A percentile compares a stretch with the other conserved stretches of the same genome.
These are phyloP conservation scores for Trametes sp. DNA, from an alignment of 1,284 basidiomycete genomes.

Conservation along the genomic window DNA sequence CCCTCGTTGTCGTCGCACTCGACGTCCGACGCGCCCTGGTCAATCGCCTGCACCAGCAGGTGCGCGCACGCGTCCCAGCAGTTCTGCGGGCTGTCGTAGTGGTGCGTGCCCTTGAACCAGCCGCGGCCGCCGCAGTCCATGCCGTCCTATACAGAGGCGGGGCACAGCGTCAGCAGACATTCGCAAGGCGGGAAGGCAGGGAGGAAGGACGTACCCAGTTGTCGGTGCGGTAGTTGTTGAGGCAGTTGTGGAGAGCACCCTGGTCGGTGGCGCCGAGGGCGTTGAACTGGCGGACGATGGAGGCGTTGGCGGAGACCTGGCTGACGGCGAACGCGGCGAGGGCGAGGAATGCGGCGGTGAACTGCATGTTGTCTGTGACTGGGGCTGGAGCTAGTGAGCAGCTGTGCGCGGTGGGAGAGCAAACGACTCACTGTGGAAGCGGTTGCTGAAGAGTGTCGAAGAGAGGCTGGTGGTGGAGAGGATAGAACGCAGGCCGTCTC, in stretches of 20 bases:
- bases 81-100: conserved; percentile 11
- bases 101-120: conserved; percentile 8
- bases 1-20: conserved; percentile 12
- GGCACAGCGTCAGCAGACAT: neutral
- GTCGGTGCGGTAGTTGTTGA: conserved; percentile 15
- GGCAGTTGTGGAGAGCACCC: conserved; percentile 9
- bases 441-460: neutral
- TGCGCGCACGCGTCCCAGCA: conserved; percentile 15
- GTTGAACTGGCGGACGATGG: conserved; percentile 9
- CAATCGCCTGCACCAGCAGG: conserved; percentile 5
- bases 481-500: too few relatives aligned
- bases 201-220: conserved; percentile 4
- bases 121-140: conserved; percentile 2
- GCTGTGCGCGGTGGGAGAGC: neutral
- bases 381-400: neutral
- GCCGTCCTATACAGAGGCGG: neutral
- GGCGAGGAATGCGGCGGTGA: conserved; percentile 5
- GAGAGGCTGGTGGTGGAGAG: neutral
- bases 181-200: neutral
- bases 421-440: neutral
- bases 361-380: neutral
- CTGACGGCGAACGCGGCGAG: conserved; percentile 7
- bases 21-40: conserved; percentile 15
- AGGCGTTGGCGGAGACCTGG: conserved; percentile 8
- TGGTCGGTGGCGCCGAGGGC: conserved; percentile 6